Conservation (phyloP, 306 rosid genomes). For the Amphicarpaea edgeworthii region DNA sequence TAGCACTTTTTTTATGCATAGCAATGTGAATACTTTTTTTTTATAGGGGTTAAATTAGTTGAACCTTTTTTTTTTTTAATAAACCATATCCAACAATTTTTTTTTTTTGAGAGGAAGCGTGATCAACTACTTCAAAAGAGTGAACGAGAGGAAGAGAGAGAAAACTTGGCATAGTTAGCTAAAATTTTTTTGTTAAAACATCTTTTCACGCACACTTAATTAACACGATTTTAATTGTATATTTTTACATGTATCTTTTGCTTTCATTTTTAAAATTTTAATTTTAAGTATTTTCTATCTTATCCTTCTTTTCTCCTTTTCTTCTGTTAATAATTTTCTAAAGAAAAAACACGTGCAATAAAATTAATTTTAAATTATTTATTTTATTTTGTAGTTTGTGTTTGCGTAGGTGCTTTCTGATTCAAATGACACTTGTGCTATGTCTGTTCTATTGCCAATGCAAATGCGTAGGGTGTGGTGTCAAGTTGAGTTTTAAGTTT, state of each 20-base stretch:
- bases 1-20: not conserved
- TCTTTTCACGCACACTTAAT: not conserved
- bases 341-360: not conserved
- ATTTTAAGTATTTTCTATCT: not conserved
- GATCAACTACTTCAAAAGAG: not conserved
- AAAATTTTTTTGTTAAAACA: not conserved
- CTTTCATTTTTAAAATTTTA: not conserved
- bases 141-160: not conserved
- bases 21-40: not conserved
- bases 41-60: conserved; percentile 1
- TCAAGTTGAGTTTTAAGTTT: not conserved
- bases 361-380: not conserved
- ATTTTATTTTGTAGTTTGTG: not conserved
- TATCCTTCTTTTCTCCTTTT: not conserved
- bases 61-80: too few species aligned
- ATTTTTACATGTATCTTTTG: not conserved
- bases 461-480: not conserved
- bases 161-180: not conserved
- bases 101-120: not conserved
- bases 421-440: not conserved
- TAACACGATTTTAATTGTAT: not conserved
- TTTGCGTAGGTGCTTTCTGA: not conserved
- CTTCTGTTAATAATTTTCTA: not conserved
- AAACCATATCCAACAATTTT: not conserved
- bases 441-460: not conserved